Percentiles rank a stretch among this genome's conserved stretches.
Conservation (phyloP, 306 rosid species). For the Ziziphus jujuba region DNA sequence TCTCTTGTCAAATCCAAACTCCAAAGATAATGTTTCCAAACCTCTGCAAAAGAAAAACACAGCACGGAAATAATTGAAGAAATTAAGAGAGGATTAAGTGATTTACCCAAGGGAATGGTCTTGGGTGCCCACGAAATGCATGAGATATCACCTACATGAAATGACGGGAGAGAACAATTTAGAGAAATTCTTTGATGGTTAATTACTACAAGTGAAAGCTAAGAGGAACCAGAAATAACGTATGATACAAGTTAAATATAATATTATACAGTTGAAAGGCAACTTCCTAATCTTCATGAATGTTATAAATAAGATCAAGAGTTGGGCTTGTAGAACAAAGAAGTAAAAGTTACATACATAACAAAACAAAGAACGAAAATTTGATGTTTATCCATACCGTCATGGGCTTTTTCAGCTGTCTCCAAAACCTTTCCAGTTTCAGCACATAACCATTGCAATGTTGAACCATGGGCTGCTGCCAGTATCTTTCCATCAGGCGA, state of each 20-base stretch:
- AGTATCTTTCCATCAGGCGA: conserved; percentile 83
- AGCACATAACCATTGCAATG: conserved; percentile 82
- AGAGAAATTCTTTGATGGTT: not conserved
- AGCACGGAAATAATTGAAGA: conserved; percentile 1
- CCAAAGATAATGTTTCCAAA: too few relatives aligned
- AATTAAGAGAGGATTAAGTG: not conserved
- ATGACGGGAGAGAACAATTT: not conserved
- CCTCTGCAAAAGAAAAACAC: not conserved
- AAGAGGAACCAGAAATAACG: not conserved
- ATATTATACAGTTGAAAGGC: not conserved
- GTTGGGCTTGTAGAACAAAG: not conserved
- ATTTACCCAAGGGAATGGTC: conserved; percentile 60
- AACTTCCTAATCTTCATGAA: too few relatives aligned
- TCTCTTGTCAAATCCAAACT: too few relatives aligned
- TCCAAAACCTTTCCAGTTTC: conserved; percentile 89
- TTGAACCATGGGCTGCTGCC: conserved; percentile 86
- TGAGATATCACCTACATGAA: conserved; percentile 74
- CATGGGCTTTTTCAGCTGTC: conserved; percentile 95
- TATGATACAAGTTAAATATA: not conserved
- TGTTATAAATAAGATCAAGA: too few relatives aligned
- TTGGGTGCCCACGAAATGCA: conserved; percentile 87
- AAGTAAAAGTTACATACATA: not conserved
- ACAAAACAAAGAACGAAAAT: not conserved
- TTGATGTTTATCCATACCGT: conserved; percentile 48
- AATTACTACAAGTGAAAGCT: not conserved